Evolutionary conservation across 306 rosid species (phyloP), one percentile per base, ranked within the genome.

Genomic region (Lathyrus tuberosus): DNA sequence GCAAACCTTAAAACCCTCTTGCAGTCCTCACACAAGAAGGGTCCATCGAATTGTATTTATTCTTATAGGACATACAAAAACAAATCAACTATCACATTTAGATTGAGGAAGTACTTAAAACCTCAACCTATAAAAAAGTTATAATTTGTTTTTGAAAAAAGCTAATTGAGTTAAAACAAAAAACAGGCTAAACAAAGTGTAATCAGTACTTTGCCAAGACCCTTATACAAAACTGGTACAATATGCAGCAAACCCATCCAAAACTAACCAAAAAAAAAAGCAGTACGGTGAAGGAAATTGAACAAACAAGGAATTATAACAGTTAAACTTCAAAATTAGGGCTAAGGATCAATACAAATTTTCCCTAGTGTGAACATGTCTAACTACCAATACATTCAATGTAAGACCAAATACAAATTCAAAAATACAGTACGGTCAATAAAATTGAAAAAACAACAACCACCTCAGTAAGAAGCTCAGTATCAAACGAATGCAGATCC

Each of bases 401-500:
- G 40, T 35, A 35, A 35, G 0, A 35, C 40, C 40, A 68, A 48
- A 44, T 49, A 22, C 69, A 68, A 28, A 67, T 35, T 2, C 20
- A 40, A 59, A 20, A 52, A 52, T 59, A 3, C 16, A 38, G 65
- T 10, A 22, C 22, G 20, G 24, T 48, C 15, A 49, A 71, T 2
- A 13, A 33, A 48, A 44, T 2, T 14, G 28, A 52, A 62, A 49
- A n/a, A 49, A 43, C 7, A 62, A 26, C 5, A 71, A 61, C 46
- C 62, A 95, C 99, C 87, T 95, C 96, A 47, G 99, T 89, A 41
- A 95, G 79, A 81, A 95, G 91, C 80, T 91, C 97, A 5, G 99
- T 91, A 77, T 95, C 97, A 44, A 87, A 82, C 2, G 99, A 89
- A 82, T 95, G 97, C 88, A 95, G 89, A 86, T 95, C 99, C 84